Base-by-base conservation (phyloP, 768 basidiomycete species). In the Hydnomerulius pinastri region DNA sequence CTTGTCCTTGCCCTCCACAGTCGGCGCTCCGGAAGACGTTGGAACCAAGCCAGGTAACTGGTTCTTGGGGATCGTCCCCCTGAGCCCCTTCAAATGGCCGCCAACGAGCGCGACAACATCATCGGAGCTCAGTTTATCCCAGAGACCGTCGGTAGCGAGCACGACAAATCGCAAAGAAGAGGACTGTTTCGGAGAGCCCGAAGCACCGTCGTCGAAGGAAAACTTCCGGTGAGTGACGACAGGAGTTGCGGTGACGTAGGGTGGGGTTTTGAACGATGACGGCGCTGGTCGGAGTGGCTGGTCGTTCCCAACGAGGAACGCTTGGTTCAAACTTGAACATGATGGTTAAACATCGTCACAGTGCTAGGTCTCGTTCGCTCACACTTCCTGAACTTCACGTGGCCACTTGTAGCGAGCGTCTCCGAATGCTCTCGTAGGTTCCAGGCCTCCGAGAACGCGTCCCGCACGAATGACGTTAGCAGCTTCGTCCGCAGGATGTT, bases 361-460 rank as follows among this genome's bases (percentile, higher is more conserved):
- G n/a, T n/a, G n/a, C n/a, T n/a, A n/a, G n/a, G n/a, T n/a, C n/a
- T n/a, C n/a, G n/a, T n/a, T n/a, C 13, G 67, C 81, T 68, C 62
- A 91, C 88, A 77, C 74, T 64, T 86, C 79, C 64, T 92, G 90
- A 11, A 89, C 72, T 39, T 79, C 78, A 36, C 78, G 77, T 32
- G 86, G 74, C 91, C 90, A 93, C 67, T 96, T 94, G 73, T 95
- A 95, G 30, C 89, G 78, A 7, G 90, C 86, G 68, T 95, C 92
- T 46, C 92, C 92, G 59, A 96, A 95, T 12, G 90, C 88, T 44
- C 90, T 81, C 43, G 81, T 80, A 33, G 93, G 93, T 66, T 97
- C 92, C 17, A 97, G 78, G 5, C 90, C 87, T 18, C 93, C 93
- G 24, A 96, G 79, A 37, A 97, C 78, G 41, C 93, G 87, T 1